Conservation (phyloP, 176 grass and related monocot species). For the Saccharum spontaneum region DNA sequence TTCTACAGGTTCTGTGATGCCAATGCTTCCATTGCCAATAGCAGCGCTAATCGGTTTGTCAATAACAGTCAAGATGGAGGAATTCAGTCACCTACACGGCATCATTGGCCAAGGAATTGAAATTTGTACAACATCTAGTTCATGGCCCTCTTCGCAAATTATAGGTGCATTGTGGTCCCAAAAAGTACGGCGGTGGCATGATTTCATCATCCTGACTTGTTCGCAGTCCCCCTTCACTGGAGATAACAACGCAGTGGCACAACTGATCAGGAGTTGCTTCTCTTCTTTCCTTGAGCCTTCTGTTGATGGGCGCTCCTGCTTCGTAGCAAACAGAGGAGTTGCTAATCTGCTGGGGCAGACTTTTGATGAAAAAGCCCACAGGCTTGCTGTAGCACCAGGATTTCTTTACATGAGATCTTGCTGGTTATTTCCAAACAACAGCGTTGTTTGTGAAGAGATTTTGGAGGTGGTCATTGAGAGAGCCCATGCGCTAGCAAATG, state of each 20-base stretch:
- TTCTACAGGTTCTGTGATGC: conserved; percentile 46
- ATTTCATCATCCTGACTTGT: conserved; percentile 68
- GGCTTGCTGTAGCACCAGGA: conserved; percentile 49
- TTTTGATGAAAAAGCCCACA: conserved; percentile 15
- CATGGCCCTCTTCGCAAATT: conserved; percentile 77
- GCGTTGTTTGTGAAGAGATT: conserved; percentile 64
- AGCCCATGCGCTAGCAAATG: conserved; percentile 50
- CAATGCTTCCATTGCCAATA: conserved; percentile 85
- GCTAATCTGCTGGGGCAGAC: conserved; percentile 48
- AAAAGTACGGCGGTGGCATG: conserved; percentile 74
- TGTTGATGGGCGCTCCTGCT: conserved; percentile 33
- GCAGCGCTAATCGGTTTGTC: conserved; percentile 73
- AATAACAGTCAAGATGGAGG: conserved; percentile 81
- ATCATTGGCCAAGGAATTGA: conserved; percentile 59
- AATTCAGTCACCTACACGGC: conserved; percentile 45
- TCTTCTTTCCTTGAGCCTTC: conserved; percentile 63
- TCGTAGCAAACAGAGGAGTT: conserved; percentile 40
- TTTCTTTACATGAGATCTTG: conserved; percentile 60
- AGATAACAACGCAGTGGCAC: conserved; percentile 61
- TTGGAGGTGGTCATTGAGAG: conserved; percentile 64
- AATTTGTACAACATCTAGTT: conserved; percentile 67
- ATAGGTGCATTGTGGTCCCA: conserved; percentile 79
- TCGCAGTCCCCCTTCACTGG: conserved; percentile 44
- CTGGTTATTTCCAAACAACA: conserved; percentile 49
- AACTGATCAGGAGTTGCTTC: conserved; percentile 87